Evolutionary conservation across 1,284 basidiomycete genomes (phyloP).

Genomic region (Cerioporus squamosus): DNA sequence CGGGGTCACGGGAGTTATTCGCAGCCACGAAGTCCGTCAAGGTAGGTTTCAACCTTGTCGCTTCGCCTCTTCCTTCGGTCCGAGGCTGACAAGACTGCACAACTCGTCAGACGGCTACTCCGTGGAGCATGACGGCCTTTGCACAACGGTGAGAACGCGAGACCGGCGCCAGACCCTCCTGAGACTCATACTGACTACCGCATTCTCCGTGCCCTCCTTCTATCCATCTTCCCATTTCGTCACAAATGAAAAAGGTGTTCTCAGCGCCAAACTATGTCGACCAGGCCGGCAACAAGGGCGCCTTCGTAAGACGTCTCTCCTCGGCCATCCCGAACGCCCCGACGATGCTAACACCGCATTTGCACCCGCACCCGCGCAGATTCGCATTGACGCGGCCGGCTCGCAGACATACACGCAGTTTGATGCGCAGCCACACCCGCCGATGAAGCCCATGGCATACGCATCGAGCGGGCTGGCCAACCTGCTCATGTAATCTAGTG

Average conservation of each 20-base stretch:
- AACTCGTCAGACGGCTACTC: constrained; percentile 74
- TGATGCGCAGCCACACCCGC: constrained; percentile 86
- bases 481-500: constrained; percentile 55
- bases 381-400: constrained; percentile 83
- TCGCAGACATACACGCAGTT: constrained; percentile 82
- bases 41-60: constrained; percentile 45
- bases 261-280: constrained; percentile 88
- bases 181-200: not conserved
- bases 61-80: not conserved
- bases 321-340: not conserved
- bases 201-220: not conserved
- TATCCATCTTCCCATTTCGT: not conserved
- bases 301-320: constrained; percentile 59
- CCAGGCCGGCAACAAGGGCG: constrained; percentile 81
- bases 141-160: constrained; percentile 70
- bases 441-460: constrained; percentile 94
- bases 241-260: constrained; percentile 60
- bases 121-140: constrained; percentile 88
- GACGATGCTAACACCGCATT: not conserved
- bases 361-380: constrained; percentile 44
- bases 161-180: too few species aligned
- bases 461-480: constrained; percentile 63
- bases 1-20: constrained; percentile 86
- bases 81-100: not conserved
- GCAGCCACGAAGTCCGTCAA: constrained; percentile 97